Conservation (phyloP, 352 stramenopile genomes). For the Phytophthora agathidicida region DNA sequence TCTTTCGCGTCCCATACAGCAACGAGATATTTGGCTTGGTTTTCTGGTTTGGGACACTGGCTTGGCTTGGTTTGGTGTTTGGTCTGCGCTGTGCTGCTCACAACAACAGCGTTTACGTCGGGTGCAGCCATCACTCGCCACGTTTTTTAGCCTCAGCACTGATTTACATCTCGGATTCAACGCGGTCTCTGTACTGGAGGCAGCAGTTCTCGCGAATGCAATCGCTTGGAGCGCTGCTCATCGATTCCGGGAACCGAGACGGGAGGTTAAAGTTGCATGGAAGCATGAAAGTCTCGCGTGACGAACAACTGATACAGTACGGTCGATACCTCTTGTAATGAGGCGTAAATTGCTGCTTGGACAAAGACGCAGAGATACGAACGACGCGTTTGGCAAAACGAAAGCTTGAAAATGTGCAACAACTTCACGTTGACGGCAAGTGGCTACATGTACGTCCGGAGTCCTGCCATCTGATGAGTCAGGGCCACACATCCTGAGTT, state of each 20-base stretch:
- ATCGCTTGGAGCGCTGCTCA: constrained; percentile 25
- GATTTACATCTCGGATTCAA: constrained; percentile 27
- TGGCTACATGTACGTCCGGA: constrained; percentile 13
- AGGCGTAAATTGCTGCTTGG: constrained; percentile 13
- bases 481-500: constrained; percentile 27
- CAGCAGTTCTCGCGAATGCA: neutral
- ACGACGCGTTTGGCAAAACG: neutral
- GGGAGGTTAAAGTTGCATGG: constrained; percentile 2
- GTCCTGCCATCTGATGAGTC: constrained; percentile 19
- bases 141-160: constrained; percentile 29
- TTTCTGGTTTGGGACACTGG: constrained; percentile 18
- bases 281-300: constrained; percentile 14
- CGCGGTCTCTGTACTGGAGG: constrained; percentile 6
- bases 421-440: neutral
- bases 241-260: neutral
- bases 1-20: constrained; percentile 24
- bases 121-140: constrained; percentile 28
- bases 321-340: constrained; percentile 19
- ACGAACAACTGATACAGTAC: constrained; percentile 31
- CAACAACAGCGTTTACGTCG: constrained; percentile 29
- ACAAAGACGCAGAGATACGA: constrained; percentile 9
- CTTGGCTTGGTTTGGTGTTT: constrained; percentile 12
- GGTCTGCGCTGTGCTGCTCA: constrained; percentile 15
- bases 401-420: constrained; percentile 9
- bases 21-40: constrained; percentile 8